phyloP scores from a whole-genome alignment of 2,329 filamentous ascomycete genomes.

The Verticillium zaregamsianum region DNA sequence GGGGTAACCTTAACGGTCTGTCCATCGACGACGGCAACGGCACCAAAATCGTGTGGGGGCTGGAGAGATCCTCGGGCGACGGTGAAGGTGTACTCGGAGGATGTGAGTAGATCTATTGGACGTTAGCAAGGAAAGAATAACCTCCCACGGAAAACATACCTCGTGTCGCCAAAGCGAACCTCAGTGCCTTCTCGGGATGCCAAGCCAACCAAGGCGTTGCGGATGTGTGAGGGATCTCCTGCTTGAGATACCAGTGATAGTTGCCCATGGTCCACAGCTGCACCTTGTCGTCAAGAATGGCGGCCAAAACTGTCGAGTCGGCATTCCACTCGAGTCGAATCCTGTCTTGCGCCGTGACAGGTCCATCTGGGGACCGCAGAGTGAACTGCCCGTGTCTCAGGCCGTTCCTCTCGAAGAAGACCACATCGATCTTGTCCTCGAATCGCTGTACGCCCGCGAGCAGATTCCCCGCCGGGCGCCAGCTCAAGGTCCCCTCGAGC shows the following conservation, averaged over 20 bases:
- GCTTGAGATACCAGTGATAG: constrained; percentile 97
- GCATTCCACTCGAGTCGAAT: constrained; percentile 81
- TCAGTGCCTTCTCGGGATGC: constrained; percentile 82
- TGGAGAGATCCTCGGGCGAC: constrained; percentile 64
- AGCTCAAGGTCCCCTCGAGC: constrained; percentile 82
- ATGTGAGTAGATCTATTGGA: constrained; percentile 32
- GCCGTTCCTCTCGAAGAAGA: constrained; percentile 98
- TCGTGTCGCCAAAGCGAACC: constrained; percentile 52
- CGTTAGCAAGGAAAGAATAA: background rate
- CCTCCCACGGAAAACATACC: constrained; percentile 29
- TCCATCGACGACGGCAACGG: constrained; percentile 83
- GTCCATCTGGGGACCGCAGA: constrained; percentile 62
- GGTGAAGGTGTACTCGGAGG: constrained; percentile 65
- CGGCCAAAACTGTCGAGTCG: constrained; percentile 85
- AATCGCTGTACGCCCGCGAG: constrained; percentile 79
- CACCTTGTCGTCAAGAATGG: constrained; percentile 68
- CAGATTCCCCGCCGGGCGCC: constrained; percentile 86
- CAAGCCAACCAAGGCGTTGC: constrained; percentile 49
- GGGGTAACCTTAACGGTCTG: constrained; percentile 77
- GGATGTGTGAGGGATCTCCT: constrained; percentile 60
- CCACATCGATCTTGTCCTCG: constrained; percentile 68
- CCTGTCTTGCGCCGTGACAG: constrained; percentile 47
- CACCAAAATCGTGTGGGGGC: constrained; percentile 72
- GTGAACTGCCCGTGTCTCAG: constrained; percentile 91
- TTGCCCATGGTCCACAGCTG: constrained; percentile 97